Evolutionary conservation across 148 eudicot genomes (phyloP).

Genomic region (Rhododendron ovatum): DNA sequence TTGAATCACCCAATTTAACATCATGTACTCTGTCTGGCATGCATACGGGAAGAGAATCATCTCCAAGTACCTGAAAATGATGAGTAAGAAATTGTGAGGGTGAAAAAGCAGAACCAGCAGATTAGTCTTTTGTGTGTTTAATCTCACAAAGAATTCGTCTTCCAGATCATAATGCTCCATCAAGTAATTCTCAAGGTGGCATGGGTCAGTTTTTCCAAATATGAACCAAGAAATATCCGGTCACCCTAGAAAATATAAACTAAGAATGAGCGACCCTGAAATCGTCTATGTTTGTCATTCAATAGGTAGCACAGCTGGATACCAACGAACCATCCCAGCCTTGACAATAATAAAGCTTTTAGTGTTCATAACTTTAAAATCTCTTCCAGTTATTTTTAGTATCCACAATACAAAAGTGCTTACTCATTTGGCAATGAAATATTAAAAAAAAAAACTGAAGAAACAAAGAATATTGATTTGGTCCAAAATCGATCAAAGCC

Average conservation of each 20-base stretch:
- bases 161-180: neutral
- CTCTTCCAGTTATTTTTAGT: neutral
- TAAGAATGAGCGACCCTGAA: neutral
- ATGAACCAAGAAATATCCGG: neutral
- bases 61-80: slow-evolving; percentile 59
- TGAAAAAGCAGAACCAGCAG: neutral
- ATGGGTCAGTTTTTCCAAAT: neutral
- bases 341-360: neutral
- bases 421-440: neutral
- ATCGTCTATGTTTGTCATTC: neutral
- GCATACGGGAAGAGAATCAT: slow-evolving; percentile 72
- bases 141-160: neutral
- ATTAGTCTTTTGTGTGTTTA: neutral
- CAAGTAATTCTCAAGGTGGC: neutral
- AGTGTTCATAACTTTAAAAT: neutral
- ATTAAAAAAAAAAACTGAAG: neutral
- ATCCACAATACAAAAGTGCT: neutral
- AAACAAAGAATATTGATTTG: neutral
- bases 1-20: slow-evolving; percentile 78
- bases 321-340: neutral
- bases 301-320: neutral
- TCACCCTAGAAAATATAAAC: neutral
- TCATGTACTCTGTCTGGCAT: slow-evolving; percentile 89
- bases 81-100: neutral
- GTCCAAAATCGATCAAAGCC: neutral